A percentile compares a stretch with the other conserved stretches of the same genome.
phyloP scores from a whole-genome alignment of 768 basidiomycete species.

The Leccinellum albellum region DNA sequence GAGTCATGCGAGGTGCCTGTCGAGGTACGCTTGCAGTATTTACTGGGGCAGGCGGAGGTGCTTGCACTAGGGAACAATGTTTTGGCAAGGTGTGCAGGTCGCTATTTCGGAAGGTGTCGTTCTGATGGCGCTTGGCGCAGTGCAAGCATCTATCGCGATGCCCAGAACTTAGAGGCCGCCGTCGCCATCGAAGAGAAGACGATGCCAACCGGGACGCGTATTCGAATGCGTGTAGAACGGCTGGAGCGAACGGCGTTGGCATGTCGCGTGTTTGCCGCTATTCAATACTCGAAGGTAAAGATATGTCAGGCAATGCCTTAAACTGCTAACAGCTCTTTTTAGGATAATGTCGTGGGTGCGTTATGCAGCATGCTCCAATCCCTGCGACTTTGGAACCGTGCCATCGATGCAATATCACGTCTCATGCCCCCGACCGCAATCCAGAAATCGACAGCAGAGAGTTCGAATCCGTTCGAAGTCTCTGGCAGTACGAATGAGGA shows the following conservation, averaged over 20 bases:
- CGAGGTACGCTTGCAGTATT: constrained; percentile 50
- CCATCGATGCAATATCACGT: constrained; percentile 63
- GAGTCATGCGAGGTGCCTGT: constrained; percentile 45
- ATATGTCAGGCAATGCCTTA: background rate
- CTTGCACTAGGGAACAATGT: constrained; percentile 59
- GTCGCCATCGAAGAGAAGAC: constrained; percentile 44
- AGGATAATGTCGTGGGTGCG: constrained; percentile 62
- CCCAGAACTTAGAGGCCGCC: constrained; percentile 42
- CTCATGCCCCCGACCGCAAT: constrained; percentile 36
- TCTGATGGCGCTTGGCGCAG: constrained; percentile 27
- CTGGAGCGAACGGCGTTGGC: constrained; percentile 75
- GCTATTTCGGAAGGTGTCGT: background rate
- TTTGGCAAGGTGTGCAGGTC: constrained; percentile 47
- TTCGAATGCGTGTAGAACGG: constrained; percentile 52
- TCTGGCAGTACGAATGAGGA: constrained; percentile 30
- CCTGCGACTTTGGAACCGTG: constrained; percentile 77
- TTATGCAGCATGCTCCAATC: constrained; percentile 62
- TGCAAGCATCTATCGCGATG: constrained; percentile 57
- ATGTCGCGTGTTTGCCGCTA: constrained; percentile 59
- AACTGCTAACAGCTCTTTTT: background rate
- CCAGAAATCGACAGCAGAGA: constrained; percentile 29
- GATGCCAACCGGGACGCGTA: constrained; percentile 50
- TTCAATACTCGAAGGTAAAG: constrained; percentile 63
- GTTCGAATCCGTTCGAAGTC: constrained; percentile 57
- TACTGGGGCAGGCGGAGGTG: constrained; percentile 64